Conservation (phyloP, 1,284 basidiomycete species). For the Cutaneotrichosporon sp. region DNA sequence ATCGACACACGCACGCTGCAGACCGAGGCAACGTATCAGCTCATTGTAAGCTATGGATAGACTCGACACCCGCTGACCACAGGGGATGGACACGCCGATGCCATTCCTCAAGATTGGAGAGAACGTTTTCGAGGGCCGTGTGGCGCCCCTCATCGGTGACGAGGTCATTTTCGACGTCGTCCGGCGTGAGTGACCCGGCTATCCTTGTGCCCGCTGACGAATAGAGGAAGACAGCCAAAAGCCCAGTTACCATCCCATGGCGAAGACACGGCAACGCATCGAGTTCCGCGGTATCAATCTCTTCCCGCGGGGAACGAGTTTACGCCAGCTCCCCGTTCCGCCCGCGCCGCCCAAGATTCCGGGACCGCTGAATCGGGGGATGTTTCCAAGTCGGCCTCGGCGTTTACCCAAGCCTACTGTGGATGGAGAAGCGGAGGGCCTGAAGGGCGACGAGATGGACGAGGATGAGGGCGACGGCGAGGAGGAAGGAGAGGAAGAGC, state of each 20-base stretch:
- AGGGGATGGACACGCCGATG: constrained; percentile 46
- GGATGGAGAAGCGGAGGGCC: too few species aligned
- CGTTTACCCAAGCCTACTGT: too few species aligned
- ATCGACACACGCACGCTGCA: constrained; percentile 32
- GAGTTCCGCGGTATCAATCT: constrained; percentile 32
- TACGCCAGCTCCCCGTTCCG: background rate
- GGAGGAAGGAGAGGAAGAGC: background rate
- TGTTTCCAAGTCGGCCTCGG: constrained; percentile 12
- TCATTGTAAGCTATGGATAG: constrained; percentile 41
- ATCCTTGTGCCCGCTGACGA: background rate
- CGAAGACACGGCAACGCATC: constrained; percentile 28
- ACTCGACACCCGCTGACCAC: too few species aligned
- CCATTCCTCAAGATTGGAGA: constrained; percentile 46
- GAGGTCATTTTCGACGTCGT: constrained; percentile 42
- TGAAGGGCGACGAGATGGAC: background rate
- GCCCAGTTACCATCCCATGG: constrained; percentile 30
- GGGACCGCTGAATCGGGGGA: constrained; percentile 2
- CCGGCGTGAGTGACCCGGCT: constrained; percentile 25
- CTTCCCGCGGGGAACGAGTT: constrained; percentile 5
- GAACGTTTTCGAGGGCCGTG: constrained; percentile 40
- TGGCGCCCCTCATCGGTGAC: constrained; percentile 40
- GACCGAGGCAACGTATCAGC: constrained; percentile 38
- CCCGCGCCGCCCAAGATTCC: background rate
- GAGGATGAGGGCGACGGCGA: background rate
- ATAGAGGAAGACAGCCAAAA: constrained; percentile 30